Evolutionary conservation across 306 rosid genomes (phyloP).

Genomic region (Cicer chorassanicum): DNA sequence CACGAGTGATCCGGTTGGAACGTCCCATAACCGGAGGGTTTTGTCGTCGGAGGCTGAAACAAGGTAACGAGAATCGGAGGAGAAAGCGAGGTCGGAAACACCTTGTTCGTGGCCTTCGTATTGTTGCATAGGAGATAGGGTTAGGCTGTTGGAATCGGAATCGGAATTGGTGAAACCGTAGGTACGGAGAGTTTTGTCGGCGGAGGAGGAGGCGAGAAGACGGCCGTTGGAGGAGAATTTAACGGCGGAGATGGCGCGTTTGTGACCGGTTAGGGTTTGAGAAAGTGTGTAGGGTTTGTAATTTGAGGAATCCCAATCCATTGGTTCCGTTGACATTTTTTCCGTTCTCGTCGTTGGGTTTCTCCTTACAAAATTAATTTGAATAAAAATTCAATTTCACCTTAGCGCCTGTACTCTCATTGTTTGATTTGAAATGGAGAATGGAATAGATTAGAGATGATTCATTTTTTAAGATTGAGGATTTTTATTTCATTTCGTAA

Average conservation of each 20-base stretch:
- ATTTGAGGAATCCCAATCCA: constrained; percentile 48
- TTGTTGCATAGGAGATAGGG: constrained; percentile 69
- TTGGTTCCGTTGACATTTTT: constrained; percentile 53
- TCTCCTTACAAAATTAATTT: neutral
- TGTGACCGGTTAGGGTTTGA: constrained; percentile 78
- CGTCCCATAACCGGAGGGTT: constrained; percentile 93
- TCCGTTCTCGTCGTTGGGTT: neutral
- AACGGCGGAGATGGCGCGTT: constrained; percentile 76
- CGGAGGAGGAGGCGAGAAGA: constrained; percentile 88
- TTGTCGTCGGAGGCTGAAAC: constrained; percentile 97
- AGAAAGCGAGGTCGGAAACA: constrained; percentile 91
- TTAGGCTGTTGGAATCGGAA: constrained; percentile 51
- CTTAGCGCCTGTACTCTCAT: too few relatives aligned
- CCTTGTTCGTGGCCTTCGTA: constrained; percentile 86
- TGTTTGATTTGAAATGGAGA: too few relatives aligned
- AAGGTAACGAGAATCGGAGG: constrained; percentile 80
- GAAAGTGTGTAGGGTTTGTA: constrained; percentile 64
- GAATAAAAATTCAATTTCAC: too few relatives aligned
- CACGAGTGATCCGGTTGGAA: constrained; percentile 69
- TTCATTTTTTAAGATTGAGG: too few relatives aligned
- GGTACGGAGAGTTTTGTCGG: constrained; percentile 90
- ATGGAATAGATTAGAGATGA: too few relatives aligned
- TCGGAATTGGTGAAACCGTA: constrained; percentile 61
- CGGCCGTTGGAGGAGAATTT: constrained; percentile 90
- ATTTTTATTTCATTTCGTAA: too few relatives aligned